These are phyloP conservation scores for Tetraselmis chui DNA, from an alignment of 139 green algal genomes.

Conservation along the genomic window DNA sequence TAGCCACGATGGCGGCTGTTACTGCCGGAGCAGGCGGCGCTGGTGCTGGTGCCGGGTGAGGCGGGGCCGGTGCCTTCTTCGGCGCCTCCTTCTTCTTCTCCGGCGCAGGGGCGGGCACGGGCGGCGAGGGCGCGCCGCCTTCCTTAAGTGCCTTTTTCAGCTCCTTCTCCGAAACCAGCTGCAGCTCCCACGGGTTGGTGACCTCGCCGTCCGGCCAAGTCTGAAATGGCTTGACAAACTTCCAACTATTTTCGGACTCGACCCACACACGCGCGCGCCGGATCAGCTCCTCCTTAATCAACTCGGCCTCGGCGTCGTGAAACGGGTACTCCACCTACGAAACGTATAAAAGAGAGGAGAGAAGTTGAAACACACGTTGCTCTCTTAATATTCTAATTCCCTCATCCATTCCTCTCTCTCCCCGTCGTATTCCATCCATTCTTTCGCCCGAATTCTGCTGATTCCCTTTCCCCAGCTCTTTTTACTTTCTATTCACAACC, in stretches of 20 bases:
- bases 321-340: constrained; percentile 47
- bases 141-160: constrained; percentile 1
- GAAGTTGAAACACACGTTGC: no score
- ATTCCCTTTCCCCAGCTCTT: no score
- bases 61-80: not conserved
- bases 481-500: no score
- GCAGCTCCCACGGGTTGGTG: not conserved
- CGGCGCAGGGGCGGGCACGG: not conserved
- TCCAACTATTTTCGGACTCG: constrained; percentile 18
- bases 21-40: no score
- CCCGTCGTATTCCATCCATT: no score
- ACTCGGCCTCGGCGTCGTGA: constrained; percentile 37
- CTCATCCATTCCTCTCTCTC: no score
- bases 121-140: no score
- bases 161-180: not conserved
- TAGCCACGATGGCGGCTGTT: no score
- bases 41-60: no score
- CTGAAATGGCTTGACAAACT: constrained; percentile 19
- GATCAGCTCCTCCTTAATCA: constrained; percentile 23
- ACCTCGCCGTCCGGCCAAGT: constrained; percentile 24
- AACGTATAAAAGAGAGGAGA: not conserved
- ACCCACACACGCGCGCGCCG: constrained; percentile 32
- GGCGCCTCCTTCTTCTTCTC: not conserved
- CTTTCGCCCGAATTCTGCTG: no score
- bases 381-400: no score